phyloP scores from a whole-genome alignment of 78 protist species.

The Chrysochromulina parva region DNA sequence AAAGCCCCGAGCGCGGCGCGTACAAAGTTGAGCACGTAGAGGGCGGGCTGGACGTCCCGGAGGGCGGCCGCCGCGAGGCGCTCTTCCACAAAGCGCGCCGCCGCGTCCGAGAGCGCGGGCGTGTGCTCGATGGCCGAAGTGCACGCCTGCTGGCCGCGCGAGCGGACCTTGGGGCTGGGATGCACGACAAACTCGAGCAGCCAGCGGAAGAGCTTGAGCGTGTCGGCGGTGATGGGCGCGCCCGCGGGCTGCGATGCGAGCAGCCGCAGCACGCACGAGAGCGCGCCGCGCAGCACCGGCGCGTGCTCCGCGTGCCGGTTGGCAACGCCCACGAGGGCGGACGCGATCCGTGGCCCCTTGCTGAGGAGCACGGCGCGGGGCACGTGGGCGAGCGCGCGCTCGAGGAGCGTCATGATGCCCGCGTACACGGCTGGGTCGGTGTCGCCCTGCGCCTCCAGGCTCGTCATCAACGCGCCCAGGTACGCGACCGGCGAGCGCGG shows the following conservation, averaged over 20 bases:
- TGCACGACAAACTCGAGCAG: background rate
- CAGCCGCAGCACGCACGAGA: background rate
- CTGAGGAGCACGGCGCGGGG: background rate
- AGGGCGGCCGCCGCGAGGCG: background rate
- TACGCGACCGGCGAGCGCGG: background rate
- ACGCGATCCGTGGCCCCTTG: background rate
- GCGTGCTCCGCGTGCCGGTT: background rate
- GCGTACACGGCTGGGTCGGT: background rate
- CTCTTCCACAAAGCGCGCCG: background rate
- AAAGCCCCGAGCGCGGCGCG: background rate
- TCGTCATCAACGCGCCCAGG: background rate
- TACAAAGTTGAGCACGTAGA: background rate
- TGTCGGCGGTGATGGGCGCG: background rate
- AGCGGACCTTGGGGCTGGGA: conserved; percentile 7
- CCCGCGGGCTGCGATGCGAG: background rate
- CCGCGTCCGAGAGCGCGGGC: background rate
- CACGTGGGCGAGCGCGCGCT: background rate
- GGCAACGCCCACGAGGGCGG: background rate
- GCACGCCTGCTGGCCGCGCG: background rate
- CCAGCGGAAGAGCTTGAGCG: background rate
- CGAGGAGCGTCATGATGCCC: background rate
- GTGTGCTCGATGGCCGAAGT: background rate
- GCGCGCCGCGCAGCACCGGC: background rate
- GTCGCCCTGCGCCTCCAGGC: background rate
- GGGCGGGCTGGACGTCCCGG: background rate